Evolutionary conservation across 441 rosid species (phyloP), one percentile per base, ranked within the genome.

Genomic region (Populus trichocarpa): DNA sequence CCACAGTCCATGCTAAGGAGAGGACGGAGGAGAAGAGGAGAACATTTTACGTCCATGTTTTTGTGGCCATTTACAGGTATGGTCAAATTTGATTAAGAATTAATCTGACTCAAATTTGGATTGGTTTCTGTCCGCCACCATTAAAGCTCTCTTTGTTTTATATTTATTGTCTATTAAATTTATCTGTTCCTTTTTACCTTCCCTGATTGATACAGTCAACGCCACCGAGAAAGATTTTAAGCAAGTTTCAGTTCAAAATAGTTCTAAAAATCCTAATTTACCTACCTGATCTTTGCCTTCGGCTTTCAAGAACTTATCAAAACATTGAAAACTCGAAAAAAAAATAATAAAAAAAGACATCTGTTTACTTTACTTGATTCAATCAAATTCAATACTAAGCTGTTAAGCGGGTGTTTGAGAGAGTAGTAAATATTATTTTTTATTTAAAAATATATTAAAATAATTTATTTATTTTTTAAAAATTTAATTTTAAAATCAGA

Each of bases 191-290:
- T 85, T 87, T 85, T 78, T 81, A 79, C 87, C 88, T 57, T 79
- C 85, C 83, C 73, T 71, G 86, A 85, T 79, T 63, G 87, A 22
- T 78, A 84, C 70, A 71, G 86, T 84, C 88, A 83, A 78, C 77
- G 8, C 63, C 20, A 16, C 0, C 14, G 4, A 4, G 11, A 36
- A 59, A 35, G 65, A 33, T 64, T n/a, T 33, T n/a, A 3, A n/a
- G 80, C 75, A 76, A 36, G 14, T 42, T 77, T 59, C 35, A 6
- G 85, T 69, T 80, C 85, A 77, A 74, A 10, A 30, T 57, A 75
- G 72, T 70, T 53, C 32, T 35, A 35, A 46, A 46, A 46, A 16
- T 14, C 57, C 57, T 46, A 46, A 4, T 46, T 14, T 46, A 46
- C 57, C 57, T 46, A 46, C 6, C 57, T 46, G 57, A 46, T 46